Evolutionary conservation across 345 rosid species (phyloP).

Genomic region (Lagerstroemia speciosa): DNA sequence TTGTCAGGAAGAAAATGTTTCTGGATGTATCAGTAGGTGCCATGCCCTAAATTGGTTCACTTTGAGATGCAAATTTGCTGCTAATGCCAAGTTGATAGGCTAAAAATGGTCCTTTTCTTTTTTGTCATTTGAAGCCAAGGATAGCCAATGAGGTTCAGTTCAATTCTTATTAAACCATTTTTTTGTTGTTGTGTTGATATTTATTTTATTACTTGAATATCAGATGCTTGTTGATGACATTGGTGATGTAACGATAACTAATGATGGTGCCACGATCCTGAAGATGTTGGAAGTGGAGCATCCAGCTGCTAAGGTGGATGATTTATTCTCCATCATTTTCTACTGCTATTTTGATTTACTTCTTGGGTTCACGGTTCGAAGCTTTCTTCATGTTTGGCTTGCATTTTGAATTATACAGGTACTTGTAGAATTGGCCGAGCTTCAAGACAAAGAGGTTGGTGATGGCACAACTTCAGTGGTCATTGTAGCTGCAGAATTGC

Average conservation of each 20-base stretch:
- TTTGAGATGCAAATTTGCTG: too few relatives aligned
- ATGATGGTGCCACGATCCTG: slow-evolving; percentile 91
- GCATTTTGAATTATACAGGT: slow-evolving; percentile 33
- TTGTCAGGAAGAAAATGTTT: too few relatives aligned
- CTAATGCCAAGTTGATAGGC: not conserved
- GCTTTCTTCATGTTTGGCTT: too few relatives aligned
- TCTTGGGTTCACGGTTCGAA: not conserved
- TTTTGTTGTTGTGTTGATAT: not conserved
- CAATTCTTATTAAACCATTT: not conserved
- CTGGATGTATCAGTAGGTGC: too few relatives aligned
- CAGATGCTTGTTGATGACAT: slow-evolving; percentile 97
- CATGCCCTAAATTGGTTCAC: too few relatives aligned
- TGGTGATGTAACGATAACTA: slow-evolving; percentile 89
- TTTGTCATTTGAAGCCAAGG: not conserved
- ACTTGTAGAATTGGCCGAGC: slow-evolving; percentile 96
- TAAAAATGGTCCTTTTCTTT: too few relatives aligned
- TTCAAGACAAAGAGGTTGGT: slow-evolving; percentile 95
- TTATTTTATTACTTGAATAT: not conserved
- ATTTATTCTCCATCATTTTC: not conserved
- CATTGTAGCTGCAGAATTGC: slow-evolving; percentile 86
- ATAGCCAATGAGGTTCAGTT: not conserved
- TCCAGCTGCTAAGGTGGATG: slow-evolving; percentile 83
- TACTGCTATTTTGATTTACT: not conserved
- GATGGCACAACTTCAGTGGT: slow-evolving; percentile 97
- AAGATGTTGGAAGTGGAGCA: slow-evolving; percentile 95